Conservation (phyloP, 768 basidiomycete species). For the Suillus cothurnatus region DNA sequence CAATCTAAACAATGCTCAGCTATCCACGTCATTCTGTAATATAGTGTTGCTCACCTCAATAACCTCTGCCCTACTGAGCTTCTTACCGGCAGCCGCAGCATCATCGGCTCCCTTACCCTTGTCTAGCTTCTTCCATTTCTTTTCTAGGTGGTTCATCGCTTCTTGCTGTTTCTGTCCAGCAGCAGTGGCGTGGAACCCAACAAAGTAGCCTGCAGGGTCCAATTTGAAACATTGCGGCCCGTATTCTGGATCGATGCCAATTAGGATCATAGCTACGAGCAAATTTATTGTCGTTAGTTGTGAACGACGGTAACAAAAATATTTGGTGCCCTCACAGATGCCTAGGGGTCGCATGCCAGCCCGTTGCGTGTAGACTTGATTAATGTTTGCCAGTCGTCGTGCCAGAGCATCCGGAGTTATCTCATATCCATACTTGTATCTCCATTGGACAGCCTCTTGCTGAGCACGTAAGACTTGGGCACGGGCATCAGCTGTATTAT, state of each 20-base stretch:
- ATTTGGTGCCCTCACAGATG: conserved; percentile 69
- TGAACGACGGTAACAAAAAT: background rate
- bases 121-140: conserved; percentile 97
- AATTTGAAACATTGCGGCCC: conserved; percentile 99
- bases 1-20: conserved; percentile 56
- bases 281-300: conserved; percentile 4
- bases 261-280: conserved; percentile 86
- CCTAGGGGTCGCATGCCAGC: conserved; percentile 97
- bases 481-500: conserved; percentile 91
- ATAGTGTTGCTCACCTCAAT: conserved; percentile 70
- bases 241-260: conserved; percentile 86
- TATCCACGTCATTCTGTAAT: background rate
- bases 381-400: conserved; percentile 93
- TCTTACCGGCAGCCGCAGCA: conserved; percentile 72
- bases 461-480: conserved; percentile 87
- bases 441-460: conserved; percentile 86
- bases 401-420: conserved; percentile 97
- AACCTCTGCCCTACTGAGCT: conserved; percentile 72
- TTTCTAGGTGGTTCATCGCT: conserved; percentile 97
- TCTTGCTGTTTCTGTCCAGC: conserved; percentile 98
- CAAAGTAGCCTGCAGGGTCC: conserved; percentile 98
- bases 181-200: conserved; percentile 96
- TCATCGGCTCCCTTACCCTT: conserved; percentile 79
- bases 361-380: conserved; percentile 97
- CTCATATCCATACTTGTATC: conserved; percentile 97